phyloP scores from a whole-genome alignment of 2,329 filamentous ascomycete genomes.

The Botrytis pseudocinerea region DNA sequence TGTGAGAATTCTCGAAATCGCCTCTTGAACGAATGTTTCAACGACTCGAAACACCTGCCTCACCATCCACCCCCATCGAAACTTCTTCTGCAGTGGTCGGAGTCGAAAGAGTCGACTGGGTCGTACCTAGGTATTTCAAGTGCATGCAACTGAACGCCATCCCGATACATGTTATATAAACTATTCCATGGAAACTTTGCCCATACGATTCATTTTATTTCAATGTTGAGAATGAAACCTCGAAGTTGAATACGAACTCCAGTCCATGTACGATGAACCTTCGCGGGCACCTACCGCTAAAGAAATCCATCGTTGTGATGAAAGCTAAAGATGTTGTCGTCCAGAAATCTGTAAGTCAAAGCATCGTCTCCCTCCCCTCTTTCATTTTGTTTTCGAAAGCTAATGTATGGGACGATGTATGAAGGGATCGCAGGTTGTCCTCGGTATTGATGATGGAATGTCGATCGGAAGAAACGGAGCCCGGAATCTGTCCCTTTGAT shows the following conservation, averaged over 20 bases:
- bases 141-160: background rate
- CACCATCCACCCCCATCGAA: background rate
- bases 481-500: background rate
- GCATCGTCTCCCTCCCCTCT: background rate
- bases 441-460: background rate
- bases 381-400: background rate
- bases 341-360: background rate
- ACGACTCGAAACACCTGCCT: background rate
- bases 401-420: conserved; percentile 2
- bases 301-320: background rate
- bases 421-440: background rate
- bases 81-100: background rate
- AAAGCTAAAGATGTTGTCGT: background rate
- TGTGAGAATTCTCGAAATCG: background rate
- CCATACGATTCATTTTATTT: background rate
- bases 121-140: background rate
- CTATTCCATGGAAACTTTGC: background rate
- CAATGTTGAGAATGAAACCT: background rate
- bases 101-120: background rate
- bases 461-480: background rate
- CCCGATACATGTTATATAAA: background rate
- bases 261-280: background rate
- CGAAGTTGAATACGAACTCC: background rate
- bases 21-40: background rate
- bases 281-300: background rate